phyloP scores from a whole-genome alignment of 495 filamentous ascomycete genomes.

The Paragyromitra xinjiangensis region DNA sequence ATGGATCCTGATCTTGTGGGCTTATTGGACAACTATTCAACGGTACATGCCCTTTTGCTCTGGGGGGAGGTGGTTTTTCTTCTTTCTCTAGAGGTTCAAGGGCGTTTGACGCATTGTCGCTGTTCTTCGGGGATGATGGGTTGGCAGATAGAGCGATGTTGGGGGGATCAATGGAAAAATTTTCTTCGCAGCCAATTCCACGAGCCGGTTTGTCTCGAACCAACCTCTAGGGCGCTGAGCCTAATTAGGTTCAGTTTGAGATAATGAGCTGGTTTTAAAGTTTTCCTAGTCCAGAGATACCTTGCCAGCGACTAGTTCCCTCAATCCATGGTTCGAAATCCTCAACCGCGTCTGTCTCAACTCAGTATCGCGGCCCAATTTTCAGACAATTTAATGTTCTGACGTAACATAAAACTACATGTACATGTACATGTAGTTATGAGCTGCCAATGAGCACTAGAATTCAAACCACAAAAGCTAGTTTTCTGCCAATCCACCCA shows the following conservation, averaged over 20 bases:
- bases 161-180: neutral
- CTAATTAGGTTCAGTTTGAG: too few relatives aligned
- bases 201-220: neutral
- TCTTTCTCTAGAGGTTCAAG: too few relatives aligned
- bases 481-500: neutral
- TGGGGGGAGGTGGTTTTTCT: too few relatives aligned
- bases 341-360: neutral
- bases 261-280: neutral
- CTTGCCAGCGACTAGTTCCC: neutral
- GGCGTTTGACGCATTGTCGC: neutral
- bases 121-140: neutral
- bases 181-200: neutral
- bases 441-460: too few relatives aligned
- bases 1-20: conserved; percentile 44
- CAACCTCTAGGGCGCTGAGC: too few relatives aligned
- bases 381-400: neutral
- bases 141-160: neutral
- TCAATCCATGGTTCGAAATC: neutral
- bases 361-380: neutral
- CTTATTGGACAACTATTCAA: conserved; percentile 54
- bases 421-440: too few relatives aligned
- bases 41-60: conserved; percentile 45
- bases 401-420: neutral
- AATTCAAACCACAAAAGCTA: neutral
- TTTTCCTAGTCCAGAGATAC: neutral